Base-by-base conservation (phyloP, 148 eudicot species). In the Chenopodium quinoa region DNA sequence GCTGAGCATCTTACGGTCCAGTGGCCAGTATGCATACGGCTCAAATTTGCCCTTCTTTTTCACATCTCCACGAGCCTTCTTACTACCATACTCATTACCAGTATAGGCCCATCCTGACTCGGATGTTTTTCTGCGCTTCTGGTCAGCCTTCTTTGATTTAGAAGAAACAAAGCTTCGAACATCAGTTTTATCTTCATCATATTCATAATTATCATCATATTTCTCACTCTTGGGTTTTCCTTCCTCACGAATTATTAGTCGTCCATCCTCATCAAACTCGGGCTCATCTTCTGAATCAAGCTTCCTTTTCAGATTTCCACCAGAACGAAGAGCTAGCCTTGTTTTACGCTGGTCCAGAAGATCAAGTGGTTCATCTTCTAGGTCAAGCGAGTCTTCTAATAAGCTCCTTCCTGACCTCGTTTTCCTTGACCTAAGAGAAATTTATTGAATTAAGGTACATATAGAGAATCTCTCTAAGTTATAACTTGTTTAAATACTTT, bases 11-110 rank as follows among this genome's bases (percentile, higher is more conserved):
- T 96, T 96, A 7, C 99, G 91, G 72, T 96, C 99, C 12, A 96
- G 91, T 6, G 99, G 98, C 98, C 98, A 96, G 84, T 96, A 96
- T 13, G 99, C 98, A 79, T 96, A 96, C 1, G 99, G 98, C 89
- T 96, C 99, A 31, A 92, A 90, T 88, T 95, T 95, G 4, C 90
- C 94, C 87, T 92, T 93, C 84, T 89, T 91, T 86, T 90, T 95
- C 85, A 95, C 80, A 83, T 95, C 98, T 56, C 99, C 98, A 29
- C 87, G 80, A 9, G 99, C 99, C 88, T 92, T 92, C 82, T 92
- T 96, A 83, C 97, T 94, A 3, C 90, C 88, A 82, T 96, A 96
- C 78, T 96, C 97, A 3, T 71, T 85, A 31, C 99, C 99, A 7
- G 93, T 89, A 85, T 92, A 94, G 4, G 99, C 94, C 92, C 93